Conservation (phyloP, 148 eudicot genomes). For the Amaranthus cruentus region DNA sequence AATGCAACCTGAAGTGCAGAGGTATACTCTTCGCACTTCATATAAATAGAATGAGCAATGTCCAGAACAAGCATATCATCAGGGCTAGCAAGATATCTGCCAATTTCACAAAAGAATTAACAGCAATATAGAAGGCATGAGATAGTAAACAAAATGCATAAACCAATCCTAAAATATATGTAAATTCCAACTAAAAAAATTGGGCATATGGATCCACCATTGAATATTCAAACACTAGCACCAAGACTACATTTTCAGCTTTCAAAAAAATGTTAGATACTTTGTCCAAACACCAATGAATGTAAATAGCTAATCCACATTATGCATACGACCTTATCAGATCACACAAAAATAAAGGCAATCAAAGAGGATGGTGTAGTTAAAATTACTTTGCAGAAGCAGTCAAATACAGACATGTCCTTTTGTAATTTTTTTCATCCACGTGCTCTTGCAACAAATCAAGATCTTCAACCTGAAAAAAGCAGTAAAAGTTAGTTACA, state of each 20-base stretch:
- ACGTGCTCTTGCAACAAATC: conserved; percentile 69
- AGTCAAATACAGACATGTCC: conserved; percentile 81
- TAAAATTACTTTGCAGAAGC: conserved; percentile 68
- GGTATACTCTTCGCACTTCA: conserved; percentile 69
- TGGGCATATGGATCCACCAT: not conserved
- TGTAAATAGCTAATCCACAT: not conserved
- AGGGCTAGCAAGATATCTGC: conserved; percentile 89
- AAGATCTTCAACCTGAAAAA: conserved; percentile 75
- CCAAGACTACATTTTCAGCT: not conserved
- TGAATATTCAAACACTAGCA: not conserved
- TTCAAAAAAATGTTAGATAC: not conserved
- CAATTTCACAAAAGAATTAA: conserved; percentile 1
- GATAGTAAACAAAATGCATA: no score
- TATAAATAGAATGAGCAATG: conserved; percentile 57
- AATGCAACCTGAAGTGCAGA: conserved; percentile 89
- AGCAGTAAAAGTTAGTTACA: not conserved
- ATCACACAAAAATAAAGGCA: not conserved
- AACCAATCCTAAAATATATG: not conserved
- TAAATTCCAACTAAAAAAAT: not conserved
- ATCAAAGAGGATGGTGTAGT: conserved; percentile 1
- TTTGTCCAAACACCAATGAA: not conserved
- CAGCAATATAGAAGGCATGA: not conserved
- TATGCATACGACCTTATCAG: not conserved
- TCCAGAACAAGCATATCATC: conserved; percentile 77
- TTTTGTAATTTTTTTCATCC: conserved; percentile 60